These are phyloP conservation scores for Lupinus albus DNA, from an alignment of 306 rosid species.

Conservation along the genomic window DNA sequence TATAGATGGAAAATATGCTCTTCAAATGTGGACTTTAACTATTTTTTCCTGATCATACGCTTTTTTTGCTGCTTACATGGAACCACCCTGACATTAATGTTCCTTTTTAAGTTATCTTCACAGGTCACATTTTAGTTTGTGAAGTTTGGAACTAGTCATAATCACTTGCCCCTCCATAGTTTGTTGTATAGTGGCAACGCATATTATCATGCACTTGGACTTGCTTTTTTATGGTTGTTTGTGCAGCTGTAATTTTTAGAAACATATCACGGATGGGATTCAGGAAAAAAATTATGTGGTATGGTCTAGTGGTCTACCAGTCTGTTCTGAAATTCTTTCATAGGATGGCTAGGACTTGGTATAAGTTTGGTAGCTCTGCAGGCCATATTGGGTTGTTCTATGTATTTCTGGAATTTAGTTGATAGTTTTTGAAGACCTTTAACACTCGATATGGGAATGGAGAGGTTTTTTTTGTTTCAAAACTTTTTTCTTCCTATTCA, in stretches of 20 bases:
- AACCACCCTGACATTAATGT: constrained; percentile 27
- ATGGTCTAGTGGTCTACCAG: background rate
- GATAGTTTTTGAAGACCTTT: constrained; percentile 10
- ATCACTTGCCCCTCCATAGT: constrained; percentile 7
- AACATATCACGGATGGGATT: constrained; percentile 7
- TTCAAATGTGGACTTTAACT: constrained; percentile 6
- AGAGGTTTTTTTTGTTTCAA: constrained; percentile 10
- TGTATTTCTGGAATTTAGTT: constrained; percentile 3
- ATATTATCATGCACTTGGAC: constrained; percentile 13
- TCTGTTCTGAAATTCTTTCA: constrained; percentile 4
- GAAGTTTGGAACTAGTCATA: constrained; percentile 25
- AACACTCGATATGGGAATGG: background rate
- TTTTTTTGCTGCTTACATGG: constrained; percentile 26
- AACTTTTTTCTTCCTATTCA: background rate
- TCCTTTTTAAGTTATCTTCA: constrained; percentile 3
- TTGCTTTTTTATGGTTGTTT: constrained; percentile 13
- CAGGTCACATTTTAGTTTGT: constrained; percentile 26
- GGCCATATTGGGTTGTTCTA: constrained; percentile 25
- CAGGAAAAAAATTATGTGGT: background rate
- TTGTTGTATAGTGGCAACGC: background rate
- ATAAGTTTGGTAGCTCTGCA: constrained; percentile 17
- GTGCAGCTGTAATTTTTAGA: constrained; percentile 19
- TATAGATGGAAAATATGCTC: constrained; percentile 17
- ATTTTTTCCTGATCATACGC: constrained; percentile 21
- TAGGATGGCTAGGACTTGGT: constrained; percentile 7